These are phyloP conservation scores for Elsinoe fawcettii DNA, from an alignment of 2,329 filamentous ascomycete species.

Conservation along the genomic window DNA sequence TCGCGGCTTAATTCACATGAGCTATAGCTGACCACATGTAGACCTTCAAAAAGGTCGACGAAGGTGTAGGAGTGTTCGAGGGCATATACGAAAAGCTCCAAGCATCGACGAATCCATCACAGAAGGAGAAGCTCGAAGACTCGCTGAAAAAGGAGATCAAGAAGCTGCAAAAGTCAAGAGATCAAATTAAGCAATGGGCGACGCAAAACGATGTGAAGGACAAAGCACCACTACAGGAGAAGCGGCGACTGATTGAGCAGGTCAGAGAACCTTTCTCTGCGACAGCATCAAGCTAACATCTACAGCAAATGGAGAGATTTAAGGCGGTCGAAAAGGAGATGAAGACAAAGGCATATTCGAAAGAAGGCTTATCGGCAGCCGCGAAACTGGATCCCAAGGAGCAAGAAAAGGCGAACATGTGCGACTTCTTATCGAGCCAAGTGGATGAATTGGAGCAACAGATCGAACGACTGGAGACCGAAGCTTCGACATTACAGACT, in stretches of 20 bases:
- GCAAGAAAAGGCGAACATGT: constrained; percentile 81
- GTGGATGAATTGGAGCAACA: constrained; percentile 91
- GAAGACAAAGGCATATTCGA: constrained; percentile 99
- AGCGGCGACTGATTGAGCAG: constrained; percentile 95
- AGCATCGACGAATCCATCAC: constrained; percentile 80
- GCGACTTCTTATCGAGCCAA: constrained; percentile 77
- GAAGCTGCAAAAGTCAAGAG: constrained; percentile 92
- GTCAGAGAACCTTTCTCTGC: constrained; percentile 46
- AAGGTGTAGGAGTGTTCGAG: constrained; percentile 89
- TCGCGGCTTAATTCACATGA: not conserved
- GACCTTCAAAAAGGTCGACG: constrained; percentile 88
- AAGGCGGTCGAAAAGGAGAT: constrained; percentile 99
- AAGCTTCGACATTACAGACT: constrained; percentile 76
- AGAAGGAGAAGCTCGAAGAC: constrained; percentile 98
- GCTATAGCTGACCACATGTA: constrained; percentile 22
- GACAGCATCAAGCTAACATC: constrained; percentile 27
- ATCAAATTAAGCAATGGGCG: constrained; percentile 99
- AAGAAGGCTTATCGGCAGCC: constrained; percentile 87
- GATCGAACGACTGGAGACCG: constrained; percentile 86
- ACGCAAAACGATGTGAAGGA: constrained; percentile 99
- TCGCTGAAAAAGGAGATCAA: constrained; percentile 99
- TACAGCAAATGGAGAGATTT: constrained; percentile 97
- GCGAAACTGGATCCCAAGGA: constrained; percentile 96
- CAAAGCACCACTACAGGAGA: constrained; percentile 88
- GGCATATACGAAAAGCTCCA: constrained; percentile 97